phyloP scores from a whole-genome alignment of 768 basidiomycete species.

The Inosperma sp. region DNA sequence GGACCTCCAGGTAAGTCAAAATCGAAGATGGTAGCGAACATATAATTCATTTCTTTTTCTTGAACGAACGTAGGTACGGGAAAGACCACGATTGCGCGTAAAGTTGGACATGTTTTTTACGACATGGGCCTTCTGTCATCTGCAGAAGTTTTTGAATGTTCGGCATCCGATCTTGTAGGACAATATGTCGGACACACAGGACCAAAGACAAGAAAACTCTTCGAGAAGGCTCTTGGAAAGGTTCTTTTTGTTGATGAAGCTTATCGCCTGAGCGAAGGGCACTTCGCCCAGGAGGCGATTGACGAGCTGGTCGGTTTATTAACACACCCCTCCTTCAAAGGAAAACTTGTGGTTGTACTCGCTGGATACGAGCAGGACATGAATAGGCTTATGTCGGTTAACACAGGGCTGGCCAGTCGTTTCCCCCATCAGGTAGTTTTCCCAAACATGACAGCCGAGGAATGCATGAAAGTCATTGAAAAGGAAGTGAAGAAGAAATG shows the following conservation, averaged over 20 bases:
- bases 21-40: background rate
- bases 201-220: constrained; percentile 54
- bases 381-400: constrained; percentile 53
- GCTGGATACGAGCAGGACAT: constrained; percentile 71
- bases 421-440: constrained; percentile 61
- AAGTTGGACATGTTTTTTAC: constrained; percentile 58
- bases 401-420: constrained; percentile 61
- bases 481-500: constrained; percentile 44
- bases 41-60: background rate
- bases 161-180: constrained; percentile 64
- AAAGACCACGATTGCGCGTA: constrained; percentile 59
- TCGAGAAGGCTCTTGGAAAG: constrained; percentile 62
- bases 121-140: constrained; percentile 53
- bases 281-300: constrained; percentile 65
- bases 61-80: constrained; percentile 46
- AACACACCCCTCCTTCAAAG: constrained; percentile 52
- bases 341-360: constrained; percentile 61
- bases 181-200: constrained; percentile 71
- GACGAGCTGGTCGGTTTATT: constrained; percentile 65
- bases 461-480: constrained; percentile 47
- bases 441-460: constrained; percentile 43
- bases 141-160: constrained; percentile 59
- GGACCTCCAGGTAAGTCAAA: constrained; percentile 57
- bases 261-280: constrained; percentile 56
- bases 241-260: constrained; percentile 74